These are phyloP conservation scores for Plasmodium cynomolgi DNA, from an alignment of 169 alveolate species.

Conservation along the genomic window DNA sequence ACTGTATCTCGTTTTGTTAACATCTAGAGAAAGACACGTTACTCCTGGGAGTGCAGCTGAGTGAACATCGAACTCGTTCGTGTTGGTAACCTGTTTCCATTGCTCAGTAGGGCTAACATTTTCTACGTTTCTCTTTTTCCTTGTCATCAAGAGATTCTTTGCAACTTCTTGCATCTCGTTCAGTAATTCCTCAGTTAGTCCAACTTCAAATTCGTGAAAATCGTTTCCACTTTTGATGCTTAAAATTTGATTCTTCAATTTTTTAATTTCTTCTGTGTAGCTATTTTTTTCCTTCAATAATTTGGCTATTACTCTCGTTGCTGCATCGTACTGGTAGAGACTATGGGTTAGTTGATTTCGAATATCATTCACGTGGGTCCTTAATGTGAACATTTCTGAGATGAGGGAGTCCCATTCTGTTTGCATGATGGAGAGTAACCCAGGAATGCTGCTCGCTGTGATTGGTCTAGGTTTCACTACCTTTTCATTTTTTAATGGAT, in stretches of 20 bases:
- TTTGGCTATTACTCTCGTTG: slow-evolving; percentile 97
- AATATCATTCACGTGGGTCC: slow-evolving; percentile 88
- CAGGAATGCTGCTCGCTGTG: slow-evolving; percentile 94
- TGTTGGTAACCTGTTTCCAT: slow-evolving; percentile 68
- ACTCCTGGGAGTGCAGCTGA: slow-evolving; percentile 83
- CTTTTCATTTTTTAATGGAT: slow-evolving; percentile 82
- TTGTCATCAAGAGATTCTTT: slow-evolving; percentile 79
- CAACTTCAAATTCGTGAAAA: slow-evolving; percentile 74
- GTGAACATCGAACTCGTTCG: slow-evolving; percentile 81
- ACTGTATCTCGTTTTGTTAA: slow-evolving; percentile 24
- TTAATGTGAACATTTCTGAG: slow-evolving; percentile 93
- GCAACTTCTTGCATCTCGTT: slow-evolving; percentile 80
- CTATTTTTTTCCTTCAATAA: slow-evolving; percentile 95
- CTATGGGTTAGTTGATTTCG: slow-evolving; percentile 96
- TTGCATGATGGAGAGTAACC: slow-evolving; percentile 91
- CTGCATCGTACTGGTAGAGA: slow-evolving; percentile 98
- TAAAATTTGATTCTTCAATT: slow-evolving; percentile 84
- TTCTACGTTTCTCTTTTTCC: slow-evolving; percentile 82
- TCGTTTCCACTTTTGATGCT: slow-evolving; percentile 80
- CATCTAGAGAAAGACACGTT: slow-evolving; percentile 76
- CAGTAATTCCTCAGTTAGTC: slow-evolving; percentile 78
- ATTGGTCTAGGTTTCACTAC: slow-evolving; percentile 93
- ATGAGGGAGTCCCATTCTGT: slow-evolving; percentile 97
- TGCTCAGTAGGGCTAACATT: slow-evolving; percentile 32
- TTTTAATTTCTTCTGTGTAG: slow-evolving; percentile 89